Base-by-base conservation (phyloP, 495 filamentous ascomycete genomes). In the Talaromyces proteolyticus region DNA sequence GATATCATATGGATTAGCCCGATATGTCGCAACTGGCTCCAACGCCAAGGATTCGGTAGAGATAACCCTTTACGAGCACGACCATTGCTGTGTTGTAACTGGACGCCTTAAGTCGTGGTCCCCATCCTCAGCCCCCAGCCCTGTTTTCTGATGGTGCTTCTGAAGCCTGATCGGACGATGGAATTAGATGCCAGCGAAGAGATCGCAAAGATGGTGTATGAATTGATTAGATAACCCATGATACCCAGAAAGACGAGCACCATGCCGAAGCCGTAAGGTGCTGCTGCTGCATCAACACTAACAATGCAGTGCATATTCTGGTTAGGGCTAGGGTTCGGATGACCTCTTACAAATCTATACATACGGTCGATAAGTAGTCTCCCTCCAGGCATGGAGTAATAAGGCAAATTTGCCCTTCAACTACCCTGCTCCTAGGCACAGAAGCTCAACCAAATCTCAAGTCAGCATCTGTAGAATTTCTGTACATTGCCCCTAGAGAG, bases 171-270 rank as follows among this genome's bases (percentile, higher is more conserved):
- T 18, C 75, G 65, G 19, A 87, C 61, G 1, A 86, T 73, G 16
- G 77, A 66, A 56, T 82, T 87, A 12, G 84, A 82, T 2, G 85
- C 85, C 6, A 89, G 65, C 0, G 82, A 83, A 0, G 77, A 82
- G 0, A 85, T 84, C 3, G 84, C 83, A 53, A 79, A 88, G 43
- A 87, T 80, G 38, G 77, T 81, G 62, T 87, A 81, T 16, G 77
- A 67, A 58, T 86, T 83, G 50, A 86, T 82, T 34, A 89, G 74
- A 57, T 88, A 91, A 58, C 80, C 86, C 61, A 86, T 81, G 42
- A 87, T 72, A 18, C 72, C 69, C 16, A 87, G 74, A 67, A 87
- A 87, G 42, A 88, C 77, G 17, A 83, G 59, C 0, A 86, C 80
- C 72, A 84, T 79, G 22, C 83, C 81, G 46, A 84, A 84, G 2